Conservation (phyloP, 1,139 yeast genomes). For the Dujonia santamariae region DNA sequence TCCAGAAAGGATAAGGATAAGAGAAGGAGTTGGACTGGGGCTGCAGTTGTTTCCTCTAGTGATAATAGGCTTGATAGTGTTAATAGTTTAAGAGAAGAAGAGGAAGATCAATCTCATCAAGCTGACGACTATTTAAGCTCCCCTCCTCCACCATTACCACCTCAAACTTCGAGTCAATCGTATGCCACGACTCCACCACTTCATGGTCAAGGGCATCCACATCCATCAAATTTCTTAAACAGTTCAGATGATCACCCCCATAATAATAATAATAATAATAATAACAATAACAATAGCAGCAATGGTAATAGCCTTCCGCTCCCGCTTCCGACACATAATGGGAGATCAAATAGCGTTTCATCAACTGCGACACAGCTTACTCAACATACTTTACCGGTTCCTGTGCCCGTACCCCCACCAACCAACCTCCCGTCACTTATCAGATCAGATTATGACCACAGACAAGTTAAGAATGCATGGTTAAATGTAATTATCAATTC, state of each 20-base stretch:
- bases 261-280: neutral
- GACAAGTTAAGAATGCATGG: constrained; percentile 37
- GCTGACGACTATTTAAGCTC: neutral
- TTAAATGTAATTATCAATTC: constrained; percentile 39
- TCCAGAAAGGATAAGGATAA: constrained; percentile 29
- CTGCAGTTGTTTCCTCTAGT: constrained; percentile 7
- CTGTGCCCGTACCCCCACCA: constrained; percentile 1
- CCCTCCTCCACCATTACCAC: neutral
- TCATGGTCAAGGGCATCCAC: constrained; percentile 4
- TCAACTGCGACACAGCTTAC: neutral
- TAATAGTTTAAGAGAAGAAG: constrained; percentile 7
- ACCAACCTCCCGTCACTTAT: constrained; percentile 16
- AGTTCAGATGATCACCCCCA: no score
- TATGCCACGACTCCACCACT: neutral
- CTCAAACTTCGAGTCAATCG: constrained; percentile 6
- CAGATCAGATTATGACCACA: constrained; percentile 33
- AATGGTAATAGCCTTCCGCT: no score
- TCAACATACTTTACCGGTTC: constrained; percentile 1
- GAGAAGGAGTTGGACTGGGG: constrained; percentile 21
- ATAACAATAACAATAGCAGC: neutral
- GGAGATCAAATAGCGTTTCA: neutral
- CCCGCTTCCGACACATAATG: neutral
- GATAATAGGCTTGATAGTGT: constrained; percentile 4
- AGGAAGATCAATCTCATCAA: constrained; percentile 5
- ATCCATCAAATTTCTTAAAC: no score